Conservation (phyloP, 78 protist species). For the Creolimax fragrantissima region DNA sequence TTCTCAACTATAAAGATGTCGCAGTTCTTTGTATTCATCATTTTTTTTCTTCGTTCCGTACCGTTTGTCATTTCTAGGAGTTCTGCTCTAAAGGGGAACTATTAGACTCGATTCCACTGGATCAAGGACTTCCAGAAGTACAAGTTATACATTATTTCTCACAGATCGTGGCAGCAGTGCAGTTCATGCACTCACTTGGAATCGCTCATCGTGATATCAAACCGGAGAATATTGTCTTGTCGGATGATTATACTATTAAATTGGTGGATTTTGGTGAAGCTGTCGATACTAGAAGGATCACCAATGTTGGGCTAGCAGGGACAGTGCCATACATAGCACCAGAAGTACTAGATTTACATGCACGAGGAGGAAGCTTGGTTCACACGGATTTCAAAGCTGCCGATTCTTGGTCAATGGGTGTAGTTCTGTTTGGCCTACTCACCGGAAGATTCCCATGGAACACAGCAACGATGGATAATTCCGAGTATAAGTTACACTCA, state of each 20-base stretch:
- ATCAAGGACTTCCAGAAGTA: background rate
- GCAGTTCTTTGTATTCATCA: too few relatives aligned
- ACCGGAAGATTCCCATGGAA: conserved; percentile 29
- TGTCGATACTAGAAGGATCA: background rate
- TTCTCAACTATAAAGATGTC: too few relatives aligned
- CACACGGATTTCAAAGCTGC: background rate
- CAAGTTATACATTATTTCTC: background rate
- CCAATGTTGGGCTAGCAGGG: background rate
- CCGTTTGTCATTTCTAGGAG: too few relatives aligned
- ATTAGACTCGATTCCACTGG: background rate
- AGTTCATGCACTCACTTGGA: conserved; percentile 9
- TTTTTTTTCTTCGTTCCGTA: too few relatives aligned
- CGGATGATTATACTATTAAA: background rate
- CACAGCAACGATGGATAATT: background rate
- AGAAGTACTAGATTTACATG: background rate
- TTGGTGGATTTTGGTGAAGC: conserved; percentile 12
- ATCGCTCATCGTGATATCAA: conserved; percentile 34
- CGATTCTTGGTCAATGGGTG: conserved; percentile 14
- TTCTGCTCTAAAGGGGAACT: background rate
- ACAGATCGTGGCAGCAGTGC: conserved; percentile 8
- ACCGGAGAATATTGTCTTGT: conserved; percentile 19
- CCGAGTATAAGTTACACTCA: background rate
- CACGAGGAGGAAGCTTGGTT: background rate
- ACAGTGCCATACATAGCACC: background rate
- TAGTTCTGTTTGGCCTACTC: background rate